Conservation (phyloP, 2,329 filamentous ascomycete species). For the Aspergillus aculeatinus region DNA sequence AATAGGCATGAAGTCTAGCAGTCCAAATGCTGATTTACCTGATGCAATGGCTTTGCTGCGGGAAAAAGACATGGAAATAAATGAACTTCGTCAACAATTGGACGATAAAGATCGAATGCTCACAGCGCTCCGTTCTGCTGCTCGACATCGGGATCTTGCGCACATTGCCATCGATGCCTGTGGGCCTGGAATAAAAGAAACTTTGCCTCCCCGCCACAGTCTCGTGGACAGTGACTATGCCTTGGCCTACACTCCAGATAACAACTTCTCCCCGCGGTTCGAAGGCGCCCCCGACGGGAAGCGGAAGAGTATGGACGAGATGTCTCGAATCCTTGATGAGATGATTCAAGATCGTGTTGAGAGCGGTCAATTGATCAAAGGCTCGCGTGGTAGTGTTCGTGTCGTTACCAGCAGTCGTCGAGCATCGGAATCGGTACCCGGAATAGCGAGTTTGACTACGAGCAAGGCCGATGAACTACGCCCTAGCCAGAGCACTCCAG, state of each 20-base stretch:
- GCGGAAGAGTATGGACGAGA: slow-evolving; percentile 77
- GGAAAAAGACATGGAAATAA: slow-evolving; percentile 91
- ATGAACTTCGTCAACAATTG: slow-evolving; percentile 80
- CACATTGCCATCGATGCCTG: slow-evolving; percentile 53
- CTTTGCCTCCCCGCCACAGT: slow-evolving; percentile 28
- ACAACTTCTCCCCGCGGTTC: slow-evolving; percentile 33
- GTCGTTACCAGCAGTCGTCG: slow-evolving; percentile 48
- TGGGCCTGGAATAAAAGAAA: slow-evolving; percentile 33
- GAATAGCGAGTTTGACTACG: slow-evolving; percentile 27
- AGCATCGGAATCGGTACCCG: slow-evolving; percentile 29
- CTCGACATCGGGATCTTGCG: slow-evolving; percentile 80
- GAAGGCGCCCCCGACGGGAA: slow-evolving; percentile 42
- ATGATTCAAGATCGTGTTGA: slow-evolving; percentile 92
- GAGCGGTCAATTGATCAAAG: slow-evolving; percentile 67
- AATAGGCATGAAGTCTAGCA: slow-evolving; percentile 64
- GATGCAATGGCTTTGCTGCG: slow-evolving; percentile 70
- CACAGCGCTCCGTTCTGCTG: slow-evolving; percentile 76
- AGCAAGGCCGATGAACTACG: slow-evolving; percentile 4
- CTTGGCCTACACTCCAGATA: slow-evolving; percentile 24
- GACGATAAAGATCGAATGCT: slow-evolving; percentile 97
- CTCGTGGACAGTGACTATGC: slow-evolving; percentile 27
- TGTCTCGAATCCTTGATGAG: slow-evolving; percentile 89
- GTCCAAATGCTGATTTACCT: slow-evolving; percentile 74
- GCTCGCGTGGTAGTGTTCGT: slow-evolving; percentile 65
- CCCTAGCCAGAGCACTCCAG: not conserved